Evolutionary conservation across 495 filamentous ascomycete species (phyloP), one percentile per base, ranked within the genome.

Genomic region (Daldinia grandis): DNA sequence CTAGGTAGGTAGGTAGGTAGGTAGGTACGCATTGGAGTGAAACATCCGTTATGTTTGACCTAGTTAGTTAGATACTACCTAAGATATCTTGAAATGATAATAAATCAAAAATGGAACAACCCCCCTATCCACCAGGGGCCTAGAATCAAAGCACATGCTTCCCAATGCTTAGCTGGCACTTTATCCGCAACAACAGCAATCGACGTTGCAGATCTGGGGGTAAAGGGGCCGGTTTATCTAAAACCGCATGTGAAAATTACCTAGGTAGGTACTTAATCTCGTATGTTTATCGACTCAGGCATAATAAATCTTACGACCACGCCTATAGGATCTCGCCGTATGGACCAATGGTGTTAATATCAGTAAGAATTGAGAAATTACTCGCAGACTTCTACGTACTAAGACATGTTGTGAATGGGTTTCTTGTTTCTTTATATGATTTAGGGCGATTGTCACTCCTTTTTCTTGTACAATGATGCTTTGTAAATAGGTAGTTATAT

Each of bases 401-500:
- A 8, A 1, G 6, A 21, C 7, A 10, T 21, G 25, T 28, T 17
- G 28, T 38, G 15, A 59, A 44, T 19, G 14, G 14, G 15, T 24
- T 19, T 9, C 40, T 19, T n/a, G 1, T 21, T 21, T 4, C 17
- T 2, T 44, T 44, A 44, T 6, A 17, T 17, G n/a, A 44, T 44
- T 8, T 7, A 3, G 53, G 6, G 17, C 3, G 5, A 19, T 14
- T 25, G 3, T 56, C 5, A 14, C 15, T 6, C 15, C 17, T 8
- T 2, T 10, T 51, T 28, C 24, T 27, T 30, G 25, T 53, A 53
- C 49, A 53, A n/a, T 53, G 49, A 14, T 28, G 15, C 14, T 53
- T 30, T 30, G 25, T 30, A 53, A 47, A 47, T 24, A 27, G n/a
- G 3, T 50, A n/a, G 28, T 24, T 55, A 66, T 53, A 44, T 66